phyloP scores from a whole-genome alignment of 257 asterid species.

The Scutellaria baicalensis region DNA sequence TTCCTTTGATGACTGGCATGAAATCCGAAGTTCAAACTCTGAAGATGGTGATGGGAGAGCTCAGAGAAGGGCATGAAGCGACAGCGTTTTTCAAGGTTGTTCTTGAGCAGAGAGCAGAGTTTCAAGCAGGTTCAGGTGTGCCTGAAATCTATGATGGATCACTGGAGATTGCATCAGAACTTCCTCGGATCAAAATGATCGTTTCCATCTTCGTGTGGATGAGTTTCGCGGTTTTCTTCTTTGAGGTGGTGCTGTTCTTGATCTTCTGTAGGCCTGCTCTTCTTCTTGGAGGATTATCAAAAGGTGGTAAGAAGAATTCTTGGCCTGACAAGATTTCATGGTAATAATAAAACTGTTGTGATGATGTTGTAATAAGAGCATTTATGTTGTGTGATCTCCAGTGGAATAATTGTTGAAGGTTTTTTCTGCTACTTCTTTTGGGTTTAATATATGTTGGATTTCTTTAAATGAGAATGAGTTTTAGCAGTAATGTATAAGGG shows the following conservation, averaged over 20 bases:
- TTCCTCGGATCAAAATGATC: conserved; percentile 29
- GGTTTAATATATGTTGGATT: not conserved
- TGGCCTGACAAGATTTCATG: conserved; percentile 9
- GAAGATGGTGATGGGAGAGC: conserved; percentile 24
- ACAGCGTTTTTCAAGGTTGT: conserved; percentile 32
- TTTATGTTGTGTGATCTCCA: not conserved
- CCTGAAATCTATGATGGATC: conserved; percentile 50
- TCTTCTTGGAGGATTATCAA: conserved; percentile 25
- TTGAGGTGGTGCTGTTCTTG: conserved; percentile 17
- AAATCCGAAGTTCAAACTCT: conserved; percentile 47
- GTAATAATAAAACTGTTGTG: not conserved
- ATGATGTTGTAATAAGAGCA: not conserved
- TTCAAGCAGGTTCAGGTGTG: conserved; percentile 37
- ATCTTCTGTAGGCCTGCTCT: conserved; percentile 26
- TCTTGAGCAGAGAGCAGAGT: conserved; percentile 50
- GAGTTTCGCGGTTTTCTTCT: conserved; percentile 20
- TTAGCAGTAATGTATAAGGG: no score
- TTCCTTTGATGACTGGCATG: conserved; percentile 47
- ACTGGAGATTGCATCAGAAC: conserved; percentile 36
- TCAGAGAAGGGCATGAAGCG: conserved; percentile 32
- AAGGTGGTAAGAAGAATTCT: conserved; percentile 10
- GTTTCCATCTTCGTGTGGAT: conserved; percentile 49
- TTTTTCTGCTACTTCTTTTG: not conserved
- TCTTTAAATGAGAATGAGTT: not conserved
- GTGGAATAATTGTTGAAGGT: not conserved